These are phyloP conservation scores for Plasmodiophora brassicae DNA, from an alignment of 208 protist genomes.

Conservation along the genomic window DNA sequence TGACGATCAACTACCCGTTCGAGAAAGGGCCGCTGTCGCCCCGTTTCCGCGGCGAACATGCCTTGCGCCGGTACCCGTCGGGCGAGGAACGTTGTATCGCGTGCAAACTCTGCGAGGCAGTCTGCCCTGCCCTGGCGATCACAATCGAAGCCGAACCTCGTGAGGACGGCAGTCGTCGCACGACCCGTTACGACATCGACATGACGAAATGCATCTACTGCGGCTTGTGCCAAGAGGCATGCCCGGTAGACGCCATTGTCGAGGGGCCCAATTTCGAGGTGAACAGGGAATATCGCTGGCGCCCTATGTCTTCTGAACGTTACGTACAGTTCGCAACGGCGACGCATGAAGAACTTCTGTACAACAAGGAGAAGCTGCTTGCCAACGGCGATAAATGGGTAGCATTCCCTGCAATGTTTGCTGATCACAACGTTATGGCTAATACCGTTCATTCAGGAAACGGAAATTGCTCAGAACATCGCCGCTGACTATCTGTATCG, in stretches of 20 bases:
- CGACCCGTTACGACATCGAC: slow-evolving; percentile 76
- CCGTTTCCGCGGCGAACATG: slow-evolving; percentile 74
- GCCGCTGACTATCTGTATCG: slow-evolving; percentile 65
- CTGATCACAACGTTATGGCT: too few species aligned
- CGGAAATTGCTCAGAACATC: slow-evolving; percentile 68
- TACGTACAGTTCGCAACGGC: slow-evolving; percentile 72
- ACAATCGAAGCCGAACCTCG: slow-evolving; percentile 74
- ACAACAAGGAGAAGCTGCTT: slow-evolving; percentile 76
- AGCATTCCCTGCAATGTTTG: too few species aligned
- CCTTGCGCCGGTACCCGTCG: slow-evolving; percentile 64
- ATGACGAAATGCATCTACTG: slow-evolving; percentile 80
- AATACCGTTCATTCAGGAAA: too few species aligned
- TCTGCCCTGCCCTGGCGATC: slow-evolving; percentile 74
- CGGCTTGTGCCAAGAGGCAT: slow-evolving; percentile 75
- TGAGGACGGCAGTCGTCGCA: slow-evolving; percentile 67
- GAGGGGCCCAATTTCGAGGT: slow-evolving; percentile 77
- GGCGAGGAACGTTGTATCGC: slow-evolving; percentile 71
- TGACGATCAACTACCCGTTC: slow-evolving; percentile 73
- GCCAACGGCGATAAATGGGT: slow-evolving; percentile 66
- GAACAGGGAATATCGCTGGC: too few species aligned
- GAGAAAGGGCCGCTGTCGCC: slow-evolving; percentile 69
- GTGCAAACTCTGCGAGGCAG: slow-evolving; percentile 74
- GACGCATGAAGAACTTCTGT: slow-evolving; percentile 72
- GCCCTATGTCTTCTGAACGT: too few species aligned
- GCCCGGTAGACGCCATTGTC: slow-evolving; percentile 75